Evolutionary conservation across 306 rosid species (phyloP).

Genomic region (Senna siamea): DNA sequence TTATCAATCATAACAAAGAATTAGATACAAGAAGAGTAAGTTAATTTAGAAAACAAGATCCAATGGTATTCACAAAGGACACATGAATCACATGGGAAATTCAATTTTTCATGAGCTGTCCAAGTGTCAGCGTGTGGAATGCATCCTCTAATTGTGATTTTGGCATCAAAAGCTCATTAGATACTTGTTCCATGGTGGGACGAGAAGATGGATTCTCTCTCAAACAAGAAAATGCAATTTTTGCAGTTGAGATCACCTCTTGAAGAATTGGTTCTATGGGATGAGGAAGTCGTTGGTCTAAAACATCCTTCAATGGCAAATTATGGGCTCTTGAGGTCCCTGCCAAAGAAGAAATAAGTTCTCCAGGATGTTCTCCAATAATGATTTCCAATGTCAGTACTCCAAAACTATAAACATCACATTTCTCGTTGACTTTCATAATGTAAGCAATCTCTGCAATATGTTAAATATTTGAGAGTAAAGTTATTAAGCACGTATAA

Average conservation of each 20-base stretch:
- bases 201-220: not conserved
- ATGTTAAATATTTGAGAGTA: too few relatives aligned
- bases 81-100: too few relatives aligned
- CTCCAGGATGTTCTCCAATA: slow-evolving; percentile 7
- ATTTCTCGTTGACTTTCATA: not conserved
- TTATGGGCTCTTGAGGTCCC: not conserved
- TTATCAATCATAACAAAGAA: too few relatives aligned
- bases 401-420: slow-evolving; percentile 4
- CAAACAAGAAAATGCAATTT: not conserved
- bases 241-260: not conserved
- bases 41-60: too few relatives aligned
- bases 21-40: too few relatives aligned
- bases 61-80: too few relatives aligned
- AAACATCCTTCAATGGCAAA: not conserved
- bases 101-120: not conserved
- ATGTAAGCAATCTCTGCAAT: slow-evolving; percentile 5
- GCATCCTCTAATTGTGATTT: not conserved
- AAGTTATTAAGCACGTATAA: too few relatives aligned
- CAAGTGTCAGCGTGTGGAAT: not conserved
- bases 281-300: not conserved
- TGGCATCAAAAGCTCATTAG: not conserved
- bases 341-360: not conserved
- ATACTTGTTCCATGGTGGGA: not conserved
- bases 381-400: not conserved
- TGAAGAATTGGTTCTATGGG: not conserved